Percentiles rank a stretch among this genome's conserved stretches.
These are phyloP conservation scores for Coffea canephora DNA, from an alignment of 257 asterid genomes.

Conservation along the genomic window DNA sequence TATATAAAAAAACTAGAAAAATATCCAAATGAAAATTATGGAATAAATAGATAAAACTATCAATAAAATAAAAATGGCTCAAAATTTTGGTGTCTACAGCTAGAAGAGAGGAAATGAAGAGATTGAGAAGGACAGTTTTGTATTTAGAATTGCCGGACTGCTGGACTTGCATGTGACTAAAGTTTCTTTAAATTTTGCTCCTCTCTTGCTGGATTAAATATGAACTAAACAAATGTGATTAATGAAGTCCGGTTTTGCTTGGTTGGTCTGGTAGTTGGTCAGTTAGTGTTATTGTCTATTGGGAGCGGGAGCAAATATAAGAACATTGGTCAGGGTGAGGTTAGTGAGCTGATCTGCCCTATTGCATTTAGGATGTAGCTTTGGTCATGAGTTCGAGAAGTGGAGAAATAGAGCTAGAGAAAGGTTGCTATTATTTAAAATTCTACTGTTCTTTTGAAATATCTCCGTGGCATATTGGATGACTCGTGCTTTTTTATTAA, in stretches of 20 bases:
- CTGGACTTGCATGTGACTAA: slow-evolving; percentile 30
- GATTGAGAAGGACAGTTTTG: too few relatives aligned
- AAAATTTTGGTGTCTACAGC: too few relatives aligned
- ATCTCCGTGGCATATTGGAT: background rate
- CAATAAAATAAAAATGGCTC: too few relatives aligned
- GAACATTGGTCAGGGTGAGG: background rate
- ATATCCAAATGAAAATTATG: too few relatives aligned
- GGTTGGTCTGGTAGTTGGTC: background rate
- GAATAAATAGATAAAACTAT: too few relatives aligned
- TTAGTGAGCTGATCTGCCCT: background rate
- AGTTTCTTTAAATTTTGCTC: background rate
- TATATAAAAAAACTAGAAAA: too few relatives aligned
- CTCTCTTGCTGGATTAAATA: background rate
- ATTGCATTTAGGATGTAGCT: background rate
- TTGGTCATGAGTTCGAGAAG: background rate
- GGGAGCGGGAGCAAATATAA: background rate
- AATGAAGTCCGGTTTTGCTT: background rate
- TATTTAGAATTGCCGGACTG: too few relatives aligned
- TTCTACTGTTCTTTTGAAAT: background rate
- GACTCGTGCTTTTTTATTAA: background rate
- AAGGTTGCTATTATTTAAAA: background rate
- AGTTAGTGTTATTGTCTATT: too few relatives aligned
- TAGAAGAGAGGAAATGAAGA: too few relatives aligned
- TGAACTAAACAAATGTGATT: background rate
- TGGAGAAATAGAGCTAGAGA: background rate